phyloP scores from a whole-genome alignment of 305 asterid species.

The Solanum hybrid region DNA sequence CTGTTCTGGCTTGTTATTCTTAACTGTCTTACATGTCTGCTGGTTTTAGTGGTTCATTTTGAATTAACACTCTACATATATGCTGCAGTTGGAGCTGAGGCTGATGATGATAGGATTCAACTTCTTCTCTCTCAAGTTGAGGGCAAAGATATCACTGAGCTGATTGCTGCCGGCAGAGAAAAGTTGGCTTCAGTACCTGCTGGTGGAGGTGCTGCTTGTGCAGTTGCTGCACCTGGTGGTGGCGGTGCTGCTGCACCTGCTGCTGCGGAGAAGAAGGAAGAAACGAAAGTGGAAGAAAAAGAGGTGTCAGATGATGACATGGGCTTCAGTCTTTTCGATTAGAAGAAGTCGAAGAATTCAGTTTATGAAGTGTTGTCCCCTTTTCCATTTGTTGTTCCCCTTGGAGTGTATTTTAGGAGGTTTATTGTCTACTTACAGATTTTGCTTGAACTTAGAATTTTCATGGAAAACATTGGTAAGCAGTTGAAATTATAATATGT shows the following conservation, averaged over 20 bases:
- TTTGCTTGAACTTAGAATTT: not conserved
- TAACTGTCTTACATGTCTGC: not conserved
- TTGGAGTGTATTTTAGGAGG: not conserved
- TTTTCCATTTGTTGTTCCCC: not conserved
- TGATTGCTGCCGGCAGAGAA: constrained; percentile 61
- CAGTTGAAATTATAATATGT: not conserved
- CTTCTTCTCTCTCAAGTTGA: constrained; percentile 43
- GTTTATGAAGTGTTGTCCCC: not conserved
- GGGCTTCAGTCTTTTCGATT: constrained; percentile 11
- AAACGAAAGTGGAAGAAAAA: constrained; percentile 52
- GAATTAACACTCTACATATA: not conserved
- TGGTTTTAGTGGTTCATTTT: not conserved
- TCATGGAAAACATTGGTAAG: not conserved
- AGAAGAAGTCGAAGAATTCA: not conserved
- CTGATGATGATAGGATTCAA: constrained; percentile 34
- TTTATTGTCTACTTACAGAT: not conserved
- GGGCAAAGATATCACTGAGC: constrained; percentile 52
- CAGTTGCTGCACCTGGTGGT: constrained; percentile 30
- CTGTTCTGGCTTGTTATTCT: not conserved
- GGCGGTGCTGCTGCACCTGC: constrained; percentile 37
- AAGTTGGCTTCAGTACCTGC: constrained; percentile 56
- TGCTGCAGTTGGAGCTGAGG: constrained; percentile 45
- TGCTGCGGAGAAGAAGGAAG: constrained; percentile 45
- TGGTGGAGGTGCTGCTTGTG: constrained; percentile 47
- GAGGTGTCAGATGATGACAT: constrained; percentile 46